Evolutionary conservation across 1,284 basidiomycete genomes (phyloP).

Genomic region (Pseudozyma pruni): DNA sequence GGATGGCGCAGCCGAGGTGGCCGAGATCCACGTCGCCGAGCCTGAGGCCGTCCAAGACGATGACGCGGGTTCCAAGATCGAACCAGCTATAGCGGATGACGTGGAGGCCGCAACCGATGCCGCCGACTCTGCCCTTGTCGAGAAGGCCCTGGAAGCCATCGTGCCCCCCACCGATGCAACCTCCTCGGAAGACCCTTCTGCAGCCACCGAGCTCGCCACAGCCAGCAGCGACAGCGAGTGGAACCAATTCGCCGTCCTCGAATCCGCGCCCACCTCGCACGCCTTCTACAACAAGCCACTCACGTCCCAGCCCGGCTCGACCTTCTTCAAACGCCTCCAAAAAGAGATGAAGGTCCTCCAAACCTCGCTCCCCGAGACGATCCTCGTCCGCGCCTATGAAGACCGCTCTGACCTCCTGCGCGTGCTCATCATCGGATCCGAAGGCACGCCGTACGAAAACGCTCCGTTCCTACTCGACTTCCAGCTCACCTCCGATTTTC

Average conservation of each 20-base stretch:
- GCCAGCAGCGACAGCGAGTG: slow-evolving; percentile 27
- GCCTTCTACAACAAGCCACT: slow-evolving; percentile 30
- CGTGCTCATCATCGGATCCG: slow-evolving; percentile 88
- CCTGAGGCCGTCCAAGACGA: slow-evolving; percentile 4
- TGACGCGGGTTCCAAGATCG: background rate
- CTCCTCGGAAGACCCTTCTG: slow-evolving; percentile 4
- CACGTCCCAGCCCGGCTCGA: slow-evolving; percentile 70
- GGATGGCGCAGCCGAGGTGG: slow-evolving; percentile 31
- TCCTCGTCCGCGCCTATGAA: slow-evolving; percentile 72
- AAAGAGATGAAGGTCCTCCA: slow-evolving; percentile 85
- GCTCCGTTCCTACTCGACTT: slow-evolving; percentile 95
- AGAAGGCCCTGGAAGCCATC: slow-evolving; percentile 21
- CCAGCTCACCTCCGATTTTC: slow-evolving; percentile 80
- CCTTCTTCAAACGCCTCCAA: slow-evolving; percentile 78
- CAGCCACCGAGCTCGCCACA: slow-evolving; percentile 20
- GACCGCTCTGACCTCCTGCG: slow-evolving; percentile 86
- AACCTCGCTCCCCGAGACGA: slow-evolving; percentile 73
- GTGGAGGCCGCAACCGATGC: background rate
- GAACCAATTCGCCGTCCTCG: slow-evolving; percentile 51
- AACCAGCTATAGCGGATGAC: background rate
- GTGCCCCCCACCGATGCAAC: background rate
- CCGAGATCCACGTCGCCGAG: slow-evolving; percentile 31
- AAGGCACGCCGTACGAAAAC: slow-evolving; percentile 86
- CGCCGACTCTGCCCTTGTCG: background rate
- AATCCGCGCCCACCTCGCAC: slow-evolving; percentile 51